Conservation (phyloP, 1,284 basidiomycete genomes). For the Moniliella sp. region DNA sequence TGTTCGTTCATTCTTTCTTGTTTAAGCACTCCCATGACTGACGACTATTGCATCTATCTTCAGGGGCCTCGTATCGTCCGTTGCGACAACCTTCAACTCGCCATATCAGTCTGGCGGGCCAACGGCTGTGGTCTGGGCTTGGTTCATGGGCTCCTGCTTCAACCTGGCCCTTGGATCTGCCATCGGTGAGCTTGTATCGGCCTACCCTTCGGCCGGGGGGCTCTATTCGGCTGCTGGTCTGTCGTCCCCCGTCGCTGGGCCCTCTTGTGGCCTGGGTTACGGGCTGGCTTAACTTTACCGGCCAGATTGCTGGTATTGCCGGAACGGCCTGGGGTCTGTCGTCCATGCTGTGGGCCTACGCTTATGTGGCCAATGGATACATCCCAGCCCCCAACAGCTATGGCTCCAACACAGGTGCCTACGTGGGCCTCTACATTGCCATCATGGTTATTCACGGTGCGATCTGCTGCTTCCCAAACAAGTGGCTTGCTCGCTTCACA, state of each 20-base stretch:
- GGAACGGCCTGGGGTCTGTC: constrained; percentile 73
- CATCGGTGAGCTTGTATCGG: constrained; percentile 37
- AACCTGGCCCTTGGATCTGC: constrained; percentile 28
- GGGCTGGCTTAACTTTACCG: constrained; percentile 51
- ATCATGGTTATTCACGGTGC: constrained; percentile 31
- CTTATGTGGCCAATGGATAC: constrained; percentile 32
- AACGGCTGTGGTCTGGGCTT: constrained; percentile 26
- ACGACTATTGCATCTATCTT: not conserved
- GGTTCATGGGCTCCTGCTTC: constrained; percentile 27
- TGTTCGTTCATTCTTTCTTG: not conserved
- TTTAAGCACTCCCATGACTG: no score
- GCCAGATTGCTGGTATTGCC: constrained; percentile 60
- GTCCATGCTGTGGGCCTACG: constrained; percentile 62
- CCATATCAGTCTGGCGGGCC: constrained; percentile 24
- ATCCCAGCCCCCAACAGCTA: no score
- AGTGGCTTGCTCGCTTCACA: constrained; percentile 55
- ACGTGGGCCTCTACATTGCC: constrained; percentile 21
- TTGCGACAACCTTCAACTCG: constrained; percentile 29
- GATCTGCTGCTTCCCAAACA: constrained; percentile 57
- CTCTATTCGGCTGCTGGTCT: constrained; percentile 41
- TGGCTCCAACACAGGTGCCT: no score
- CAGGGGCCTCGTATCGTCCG: constrained; percentile 25
- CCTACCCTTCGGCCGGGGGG: constrained; percentile 62
- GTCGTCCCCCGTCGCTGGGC: constrained; percentile 21
- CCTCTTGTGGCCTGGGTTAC: constrained; percentile 49